phyloP scores from a whole-genome alignment of 1,284 basidiomycete species.

The Heterobasidion occidentale region DNA sequence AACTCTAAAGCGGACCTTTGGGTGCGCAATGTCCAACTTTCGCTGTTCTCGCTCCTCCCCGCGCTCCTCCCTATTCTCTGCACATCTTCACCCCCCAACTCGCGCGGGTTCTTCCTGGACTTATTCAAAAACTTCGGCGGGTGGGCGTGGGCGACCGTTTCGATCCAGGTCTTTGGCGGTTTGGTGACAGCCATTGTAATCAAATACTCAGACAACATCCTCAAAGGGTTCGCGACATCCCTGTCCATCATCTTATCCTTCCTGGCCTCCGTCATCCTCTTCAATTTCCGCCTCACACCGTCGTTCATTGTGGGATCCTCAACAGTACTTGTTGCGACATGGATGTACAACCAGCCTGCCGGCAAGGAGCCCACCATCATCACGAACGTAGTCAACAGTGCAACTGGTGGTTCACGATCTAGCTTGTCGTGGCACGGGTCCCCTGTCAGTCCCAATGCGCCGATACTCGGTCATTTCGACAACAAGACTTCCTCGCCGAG shows the following conservation, averaged over 20 bases:
- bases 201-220: constrained; percentile 86
- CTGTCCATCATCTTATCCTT: constrained; percentile 92
- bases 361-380: constrained; percentile 35
- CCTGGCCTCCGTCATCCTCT: constrained; percentile 84
- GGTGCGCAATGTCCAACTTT: constrained; percentile 96
- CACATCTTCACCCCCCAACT: constrained; percentile 23
- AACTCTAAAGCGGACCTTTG: constrained; percentile 84
- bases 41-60: constrained; percentile 87
- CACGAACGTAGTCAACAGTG: constrained; percentile 17
- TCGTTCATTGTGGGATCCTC: constrained; percentile 81
- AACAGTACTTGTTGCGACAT: constrained; percentile 83
- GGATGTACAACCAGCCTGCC: constrained; percentile 74
- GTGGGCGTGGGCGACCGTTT: constrained; percentile 93
- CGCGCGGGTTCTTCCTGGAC: constrained; percentile 33
- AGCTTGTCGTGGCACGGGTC: constrained; percentile 38
- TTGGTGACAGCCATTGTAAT: constrained; percentile 86
- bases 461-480: constrained; percentile 52
- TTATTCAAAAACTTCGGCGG: constrained; percentile 75
- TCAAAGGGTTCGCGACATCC: constrained; percentile 94
- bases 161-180: constrained; percentile 87
- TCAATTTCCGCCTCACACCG: constrained; percentile 82
- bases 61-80: constrained; percentile 66
- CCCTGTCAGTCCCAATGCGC: constrained; percentile 42
- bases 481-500: constrained; percentile 43
- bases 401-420: constrained; percentile 14